Evolutionary conservation across 2,329 filamentous ascomycete species (phyloP), one percentile per base, ranked within the genome.

Genomic region (Phyllosticta paracitricarpa): DNA sequence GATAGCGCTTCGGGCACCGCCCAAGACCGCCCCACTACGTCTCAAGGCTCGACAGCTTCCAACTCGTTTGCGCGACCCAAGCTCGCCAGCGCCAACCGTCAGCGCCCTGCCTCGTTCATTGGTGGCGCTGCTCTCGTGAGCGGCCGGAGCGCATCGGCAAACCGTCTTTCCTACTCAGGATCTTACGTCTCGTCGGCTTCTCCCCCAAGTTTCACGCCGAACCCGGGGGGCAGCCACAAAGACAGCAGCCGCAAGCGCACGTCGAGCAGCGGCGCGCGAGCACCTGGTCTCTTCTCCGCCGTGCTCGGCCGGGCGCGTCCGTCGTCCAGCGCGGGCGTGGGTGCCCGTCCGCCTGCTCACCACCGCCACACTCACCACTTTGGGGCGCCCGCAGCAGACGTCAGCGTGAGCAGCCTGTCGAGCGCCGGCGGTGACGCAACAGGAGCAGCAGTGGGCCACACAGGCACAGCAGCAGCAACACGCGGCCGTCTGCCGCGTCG

Each of bases 181-280:
- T 48, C 40, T n/a, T n/a, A 48, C 17, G 40, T 17, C 40, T 48
- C 40, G 40, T 48, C 40, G 4, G 40, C 3, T 5, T 48, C 40
- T 48, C 6, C 40, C 7, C 40, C 40, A 2, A 48, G 40, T 17
- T 48, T 48, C 14, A 48, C 40, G n/a, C 40, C 40, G 6, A 48
- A 48, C 54, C 5, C 58, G 33, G 24, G 51, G 25, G 17, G 56
- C 6, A 24, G 30, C 40, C 40, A 51, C 56, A 14, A 25, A 54
- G 48, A 58, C 26, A 19, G 62, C 68, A 12, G 35, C 17, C 14
- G 59, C 30, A 56, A 58, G n/a, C 57, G 57, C 56, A 48, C 40
- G 4, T 48, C 40, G 40, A 57, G 57, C 59, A 57, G 59, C n/a
- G 56, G 56, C 14, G 40, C 40, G 7, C 54, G 54, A 5, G 55